phyloP scores from a whole-genome alignment of 345 rosid species.

The Hibiscus syriacus region DNA sequence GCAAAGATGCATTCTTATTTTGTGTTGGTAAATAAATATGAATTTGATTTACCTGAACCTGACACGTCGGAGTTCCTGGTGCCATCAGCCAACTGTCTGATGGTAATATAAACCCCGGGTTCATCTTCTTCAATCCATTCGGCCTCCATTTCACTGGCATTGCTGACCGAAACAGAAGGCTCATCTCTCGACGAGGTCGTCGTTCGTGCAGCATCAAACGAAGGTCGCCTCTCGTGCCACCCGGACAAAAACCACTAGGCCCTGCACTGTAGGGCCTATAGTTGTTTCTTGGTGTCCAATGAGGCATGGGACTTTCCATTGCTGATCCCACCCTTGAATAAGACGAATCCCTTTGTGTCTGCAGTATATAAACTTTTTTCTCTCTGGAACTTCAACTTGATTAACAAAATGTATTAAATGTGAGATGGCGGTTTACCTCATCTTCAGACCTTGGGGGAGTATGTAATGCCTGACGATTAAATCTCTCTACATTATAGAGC shows the following conservation, averaged over 20 bases:
- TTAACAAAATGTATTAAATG: neutral
- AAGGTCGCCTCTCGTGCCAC: conserved; percentile 33
- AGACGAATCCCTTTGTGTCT: conserved; percentile 67
- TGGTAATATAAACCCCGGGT: conserved; percentile 90
- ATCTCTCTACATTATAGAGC: conserved; percentile 93
- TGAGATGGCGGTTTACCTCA: conserved; percentile 37
- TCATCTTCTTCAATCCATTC: conserved; percentile 95
- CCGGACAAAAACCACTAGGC: conserved; percentile 44
- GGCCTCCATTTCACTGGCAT: conserved; percentile 82
- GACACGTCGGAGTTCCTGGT: conserved; percentile 95
- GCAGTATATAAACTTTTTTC: neutral
- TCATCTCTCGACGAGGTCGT: conserved; percentile 92
- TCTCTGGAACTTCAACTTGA: neutral
- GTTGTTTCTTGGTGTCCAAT: conserved; percentile 73
- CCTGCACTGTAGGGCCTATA: conserved; percentile 49
- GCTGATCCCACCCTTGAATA: conserved; percentile 74
- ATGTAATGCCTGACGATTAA: conserved; percentile 87
- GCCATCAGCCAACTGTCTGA: conserved; percentile 81
- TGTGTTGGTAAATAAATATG: neutral
- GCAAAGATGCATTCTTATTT: neutral
- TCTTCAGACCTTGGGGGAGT: conserved; percentile 91
- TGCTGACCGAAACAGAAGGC: conserved; percentile 70
- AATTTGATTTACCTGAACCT: conserved; percentile 79
- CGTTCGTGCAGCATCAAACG: conserved; percentile 61
- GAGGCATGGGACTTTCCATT: conserved; percentile 63